Conservation (phyloP, 192 early-diverging fungal genomes). For the Entomortierella lignicola region DNA sequence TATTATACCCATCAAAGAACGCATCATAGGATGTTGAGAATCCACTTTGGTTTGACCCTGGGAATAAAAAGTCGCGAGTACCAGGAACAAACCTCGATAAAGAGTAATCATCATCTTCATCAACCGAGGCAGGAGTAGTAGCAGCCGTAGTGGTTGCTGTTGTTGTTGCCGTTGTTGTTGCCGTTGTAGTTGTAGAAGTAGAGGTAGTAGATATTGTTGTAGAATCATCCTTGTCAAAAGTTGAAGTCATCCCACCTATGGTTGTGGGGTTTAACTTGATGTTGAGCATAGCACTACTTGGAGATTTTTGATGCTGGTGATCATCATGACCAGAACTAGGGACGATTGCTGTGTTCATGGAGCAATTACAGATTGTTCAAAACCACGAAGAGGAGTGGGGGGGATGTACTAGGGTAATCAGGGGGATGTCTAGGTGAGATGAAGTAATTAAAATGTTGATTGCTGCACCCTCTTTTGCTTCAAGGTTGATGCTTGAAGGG, state of each 20-base stretch:
- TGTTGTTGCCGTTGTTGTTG: background rate
- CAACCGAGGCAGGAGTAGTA: too few relatives aligned
- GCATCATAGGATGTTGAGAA: slow-evolving; percentile 42
- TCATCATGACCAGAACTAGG: background rate
- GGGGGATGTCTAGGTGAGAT: too few relatives aligned
- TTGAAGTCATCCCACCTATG: too few relatives aligned
- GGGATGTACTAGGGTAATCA: too few relatives aligned
- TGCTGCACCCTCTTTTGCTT: too few relatives aligned
- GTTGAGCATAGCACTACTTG: too few relatives aligned
- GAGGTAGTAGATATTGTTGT: too few relatives aligned
- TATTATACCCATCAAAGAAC: slow-evolving; percentile 17
- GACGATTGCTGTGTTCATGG: slow-evolving; percentile 25
- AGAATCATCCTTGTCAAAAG: too few relatives aligned
- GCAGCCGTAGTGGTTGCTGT: background rate
- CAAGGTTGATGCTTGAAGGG: background rate
- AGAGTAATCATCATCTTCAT: background rate
- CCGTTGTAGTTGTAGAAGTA: background rate
- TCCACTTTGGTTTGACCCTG: background rate
- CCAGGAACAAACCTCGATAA: background rate
- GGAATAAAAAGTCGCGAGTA: slow-evolving; percentile 23
- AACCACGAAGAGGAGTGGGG: background rate
- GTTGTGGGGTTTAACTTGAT: background rate
- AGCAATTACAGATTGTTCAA: background rate
- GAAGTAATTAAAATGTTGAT: too few relatives aligned
- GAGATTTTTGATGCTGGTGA: background rate